Evolutionary conservation across 139 green algal genomes (phyloP).

Genomic region (Tetraselmis chui): DNA sequence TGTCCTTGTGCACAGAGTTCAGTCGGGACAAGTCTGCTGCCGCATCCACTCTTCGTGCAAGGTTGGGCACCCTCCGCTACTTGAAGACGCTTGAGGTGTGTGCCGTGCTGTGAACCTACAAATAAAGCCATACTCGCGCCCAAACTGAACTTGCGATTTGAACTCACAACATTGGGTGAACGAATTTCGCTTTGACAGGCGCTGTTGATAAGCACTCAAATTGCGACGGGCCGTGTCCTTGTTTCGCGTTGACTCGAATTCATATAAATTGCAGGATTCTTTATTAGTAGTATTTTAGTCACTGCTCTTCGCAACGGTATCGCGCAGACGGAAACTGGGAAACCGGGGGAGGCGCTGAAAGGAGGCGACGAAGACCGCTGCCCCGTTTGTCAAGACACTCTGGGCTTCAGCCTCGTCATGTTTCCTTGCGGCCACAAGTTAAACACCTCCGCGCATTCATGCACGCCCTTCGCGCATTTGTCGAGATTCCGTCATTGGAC

Average conservation of each 20-base stretch:
- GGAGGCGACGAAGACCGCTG: neutral
- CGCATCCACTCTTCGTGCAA: neutral
- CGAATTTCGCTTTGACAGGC: no score
- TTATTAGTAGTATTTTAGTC: no score
- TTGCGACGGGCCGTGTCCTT: no score
- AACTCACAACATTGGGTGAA: no score
- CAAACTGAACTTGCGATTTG: no score
- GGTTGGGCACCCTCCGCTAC: neutral
- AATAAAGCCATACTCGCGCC: no score
- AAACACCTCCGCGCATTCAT: neutral
- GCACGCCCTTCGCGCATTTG: neutral
- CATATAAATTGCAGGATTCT: no score
- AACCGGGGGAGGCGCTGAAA: neutral
- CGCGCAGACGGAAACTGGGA: neutral
- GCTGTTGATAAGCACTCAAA: no score
- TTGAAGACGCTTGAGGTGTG: neutral
- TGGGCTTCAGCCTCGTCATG: neutral
- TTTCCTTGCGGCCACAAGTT: slow-evolving; percentile 8
- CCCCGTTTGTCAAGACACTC: slow-evolving; percentile 6
- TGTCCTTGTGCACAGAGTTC: neutral
- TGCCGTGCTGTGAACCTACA: slow-evolving; percentile 3
- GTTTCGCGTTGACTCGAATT: no score
- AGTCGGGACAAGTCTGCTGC: neutral
- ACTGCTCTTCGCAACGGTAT: no score
- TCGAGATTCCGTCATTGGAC: no score